Conservation (phyloP, 257 asterid species). For the Capsicum pubescens region DNA sequence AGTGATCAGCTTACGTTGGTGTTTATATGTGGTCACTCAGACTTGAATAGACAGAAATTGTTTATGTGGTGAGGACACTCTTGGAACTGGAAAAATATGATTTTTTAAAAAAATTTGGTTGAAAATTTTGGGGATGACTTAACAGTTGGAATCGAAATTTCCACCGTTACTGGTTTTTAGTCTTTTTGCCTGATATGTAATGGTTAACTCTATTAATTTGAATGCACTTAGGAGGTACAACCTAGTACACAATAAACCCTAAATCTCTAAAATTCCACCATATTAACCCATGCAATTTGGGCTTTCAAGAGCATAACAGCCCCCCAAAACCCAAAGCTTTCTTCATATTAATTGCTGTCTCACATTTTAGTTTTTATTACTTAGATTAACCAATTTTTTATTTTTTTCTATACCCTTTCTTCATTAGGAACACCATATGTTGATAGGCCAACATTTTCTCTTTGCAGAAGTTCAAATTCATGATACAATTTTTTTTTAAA, state of each 20-base stretch:
- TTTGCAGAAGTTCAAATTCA: not conserved
- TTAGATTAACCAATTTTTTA: not conserved
- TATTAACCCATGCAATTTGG: not conserved
- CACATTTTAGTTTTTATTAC: not conserved
- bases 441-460: not conserved
- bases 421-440: not conserved
- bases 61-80: constrained; percentile 20
- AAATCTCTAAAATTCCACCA: not conserved
- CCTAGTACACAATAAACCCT: not conserved
- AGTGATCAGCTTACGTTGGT: constrained; percentile 1
- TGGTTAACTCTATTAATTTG: not conserved
- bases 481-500: no score
- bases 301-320: not conserved
- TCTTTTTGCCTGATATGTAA: not conserved
- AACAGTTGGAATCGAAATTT: not conserved
- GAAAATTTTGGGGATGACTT: not conserved
- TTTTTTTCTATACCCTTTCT: not conserved
- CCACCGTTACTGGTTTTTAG: not conserved
- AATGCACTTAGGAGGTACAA: not conserved
- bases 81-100: not conserved
- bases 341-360: not conserved
- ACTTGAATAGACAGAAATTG: not conserved
- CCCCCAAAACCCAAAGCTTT: not conserved
- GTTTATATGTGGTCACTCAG: not conserved
- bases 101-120: not conserved